A percentile compares a stretch with the other conserved stretches of the same genome.
Evolutionary conservation across 495 filamentous ascomycete species (phyloP).

Genomic region (Darksidea phi): DNA sequence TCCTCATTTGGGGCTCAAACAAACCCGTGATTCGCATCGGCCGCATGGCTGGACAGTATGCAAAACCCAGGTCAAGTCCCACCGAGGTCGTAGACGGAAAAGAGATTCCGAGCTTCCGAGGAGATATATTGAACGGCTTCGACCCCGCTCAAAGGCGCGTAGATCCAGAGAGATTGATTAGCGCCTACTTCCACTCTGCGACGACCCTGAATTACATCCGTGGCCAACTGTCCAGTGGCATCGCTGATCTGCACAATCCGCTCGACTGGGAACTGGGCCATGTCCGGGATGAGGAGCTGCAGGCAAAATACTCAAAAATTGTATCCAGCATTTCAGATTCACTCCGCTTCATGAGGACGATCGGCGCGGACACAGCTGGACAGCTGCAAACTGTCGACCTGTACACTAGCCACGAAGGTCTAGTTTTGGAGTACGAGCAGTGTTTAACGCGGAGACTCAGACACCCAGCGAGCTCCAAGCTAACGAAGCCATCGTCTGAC

Average conservation of each 20-base stretch:
- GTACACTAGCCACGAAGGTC: conserved; percentile 91
- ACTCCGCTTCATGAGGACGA: conserved; percentile 90
- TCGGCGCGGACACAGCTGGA: conserved; percentile 82
- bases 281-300: conserved; percentile 76
- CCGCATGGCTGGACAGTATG: conserved; percentile 95
- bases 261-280: conserved; percentile 96
- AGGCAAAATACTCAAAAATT: conserved; percentile 77
- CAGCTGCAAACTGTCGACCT: conserved; percentile 92
- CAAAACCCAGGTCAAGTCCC: conserved; percentile 87
- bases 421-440: conserved; percentile 94
- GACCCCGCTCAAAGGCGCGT: conserved; percentile 65
- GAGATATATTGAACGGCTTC: conserved; percentile 94
- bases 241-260: conserved; percentile 90
- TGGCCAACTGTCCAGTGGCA: conserved; percentile 76
- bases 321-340: conserved; percentile 86
- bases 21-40: conserved; percentile 94
- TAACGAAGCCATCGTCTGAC: conserved; percentile 12
- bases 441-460: conserved; percentile 72
- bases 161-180: conserved; percentile 80
- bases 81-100: conserved; percentile 78
- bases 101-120: conserved; percentile 84
- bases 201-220: conserved; percentile 91
- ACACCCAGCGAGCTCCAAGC: conserved; percentile 51
- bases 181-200: conserved; percentile 92
- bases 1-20: conserved; percentile 84